These are phyloP conservation scores for Microthyrium microscopicum DNA, from an alignment of 2,329 filamentous ascomycete species.

Conservation along the genomic window DNA sequence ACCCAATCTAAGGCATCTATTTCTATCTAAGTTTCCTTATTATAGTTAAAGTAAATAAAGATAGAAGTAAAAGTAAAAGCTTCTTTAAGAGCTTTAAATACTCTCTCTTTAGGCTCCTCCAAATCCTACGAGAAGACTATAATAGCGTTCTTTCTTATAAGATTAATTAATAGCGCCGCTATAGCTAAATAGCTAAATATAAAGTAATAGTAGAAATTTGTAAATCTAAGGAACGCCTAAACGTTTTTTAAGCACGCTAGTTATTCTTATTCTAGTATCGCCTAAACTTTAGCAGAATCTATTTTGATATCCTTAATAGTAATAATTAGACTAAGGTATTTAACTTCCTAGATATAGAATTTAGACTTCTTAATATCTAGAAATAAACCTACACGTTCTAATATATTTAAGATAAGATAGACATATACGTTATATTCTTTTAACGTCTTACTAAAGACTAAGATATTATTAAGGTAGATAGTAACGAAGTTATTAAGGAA, in stretches of 20 bases:
- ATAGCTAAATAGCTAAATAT: conserved; percentile 12
- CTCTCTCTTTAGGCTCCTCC: neutral
- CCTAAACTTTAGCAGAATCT: conserved; percentile 11
- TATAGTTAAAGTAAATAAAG: conserved; percentile 11
- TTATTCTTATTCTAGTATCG: conserved; percentile 10
- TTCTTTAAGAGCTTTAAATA: conserved; percentile 8
- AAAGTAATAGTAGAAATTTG: conserved; percentile 17
- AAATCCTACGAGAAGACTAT: neutral
- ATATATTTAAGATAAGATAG: neutral
- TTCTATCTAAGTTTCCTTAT: conserved; percentile 10
- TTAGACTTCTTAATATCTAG: conserved; percentile 13
- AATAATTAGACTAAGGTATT: conserved; percentile 14
- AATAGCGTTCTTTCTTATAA: conserved; percentile 4
- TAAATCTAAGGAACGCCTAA: conserved; percentile 15
- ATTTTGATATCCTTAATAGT: conserved; percentile 12
- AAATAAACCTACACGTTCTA: conserved; percentile 8
- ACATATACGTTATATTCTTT: conserved; percentile 7
- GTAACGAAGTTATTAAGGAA: conserved; percentile 12
- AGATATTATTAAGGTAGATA: conserved; percentile 13
- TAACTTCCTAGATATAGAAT: conserved; percentile 15
- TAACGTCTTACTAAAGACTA: conserved; percentile 10
- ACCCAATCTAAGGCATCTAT: conserved; percentile 11
- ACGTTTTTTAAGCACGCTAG: conserved; percentile 10
- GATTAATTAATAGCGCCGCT: conserved; percentile 8
- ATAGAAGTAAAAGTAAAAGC: conserved; percentile 11